phyloP scores from a whole-genome alignment of 306 rosid species.

The Lathyrus aphaca region DNA sequence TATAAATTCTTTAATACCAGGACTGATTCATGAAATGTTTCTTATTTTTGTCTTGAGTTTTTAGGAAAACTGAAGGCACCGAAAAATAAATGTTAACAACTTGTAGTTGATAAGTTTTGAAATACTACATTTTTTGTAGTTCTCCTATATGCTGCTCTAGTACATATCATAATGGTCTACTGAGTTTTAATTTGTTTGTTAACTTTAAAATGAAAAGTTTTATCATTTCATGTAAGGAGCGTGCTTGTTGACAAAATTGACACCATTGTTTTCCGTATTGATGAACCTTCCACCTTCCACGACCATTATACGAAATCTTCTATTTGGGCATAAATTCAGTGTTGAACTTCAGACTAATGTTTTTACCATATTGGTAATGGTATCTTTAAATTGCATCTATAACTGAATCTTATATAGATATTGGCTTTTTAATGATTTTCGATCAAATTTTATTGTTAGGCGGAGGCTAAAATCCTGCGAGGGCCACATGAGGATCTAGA shows the following conservation, averaged over 20 bases:
- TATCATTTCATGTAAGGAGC: conserved; percentile 2
- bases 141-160: conserved; percentile 8
- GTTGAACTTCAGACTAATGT: conserved; percentile 11
- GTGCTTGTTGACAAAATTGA: conserved; percentile 8
- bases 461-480: conserved; percentile 91
- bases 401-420: conserved; percentile 12
- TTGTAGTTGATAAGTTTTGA: conserved; percentile 23
- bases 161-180: not conserved
- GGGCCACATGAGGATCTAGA: conserved; percentile 99
- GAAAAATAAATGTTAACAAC: not conserved
- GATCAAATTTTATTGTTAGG: conserved; percentile 54
- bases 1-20: not conserved
- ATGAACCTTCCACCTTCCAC: not conserved
- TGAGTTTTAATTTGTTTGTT: conserved; percentile 1
- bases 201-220: not conserved
- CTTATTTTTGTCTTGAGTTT: not conserved
- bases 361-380: not conserved
- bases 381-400: conserved; percentile 14
- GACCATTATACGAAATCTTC: not conserved
- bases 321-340: not conserved
- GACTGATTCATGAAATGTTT: conserved; percentile 4
- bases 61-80: not conserved
- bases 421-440: conserved; percentile 7
- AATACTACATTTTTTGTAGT: not conserved
- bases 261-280: not conserved